phyloP scores from a whole-genome alignment of 495 filamentous ascomycete genomes.

The Staphylotrichum longicolle region DNA sequence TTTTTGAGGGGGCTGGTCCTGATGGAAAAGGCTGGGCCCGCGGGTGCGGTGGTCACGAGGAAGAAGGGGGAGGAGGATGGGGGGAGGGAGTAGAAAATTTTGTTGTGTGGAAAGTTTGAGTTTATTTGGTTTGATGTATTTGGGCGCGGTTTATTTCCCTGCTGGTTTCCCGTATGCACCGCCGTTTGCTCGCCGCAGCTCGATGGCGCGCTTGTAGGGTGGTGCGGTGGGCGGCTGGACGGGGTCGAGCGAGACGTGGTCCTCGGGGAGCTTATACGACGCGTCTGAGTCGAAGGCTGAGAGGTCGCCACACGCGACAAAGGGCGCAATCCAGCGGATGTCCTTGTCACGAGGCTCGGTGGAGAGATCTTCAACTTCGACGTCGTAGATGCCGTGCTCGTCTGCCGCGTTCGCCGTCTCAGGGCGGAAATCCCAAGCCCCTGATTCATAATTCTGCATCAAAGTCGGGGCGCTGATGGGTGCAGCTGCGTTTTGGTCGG shows the following conservation, averaged over 20 bases:
- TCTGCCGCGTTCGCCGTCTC: constrained; percentile 27
- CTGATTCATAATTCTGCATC: constrained; percentile 42
- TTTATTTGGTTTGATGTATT: neutral
- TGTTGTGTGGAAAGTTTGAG: neutral
- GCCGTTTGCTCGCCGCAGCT: constrained; percentile 72
- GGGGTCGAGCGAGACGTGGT: constrained; percentile 77
- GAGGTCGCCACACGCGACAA: constrained; percentile 95
- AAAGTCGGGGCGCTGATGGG: constrained; percentile 39
- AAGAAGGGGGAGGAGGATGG: neutral
- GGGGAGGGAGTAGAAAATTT: neutral
- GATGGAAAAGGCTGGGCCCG: constrained; percentile 34
- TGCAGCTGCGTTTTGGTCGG: constrained; percentile 31
- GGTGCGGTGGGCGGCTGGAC: constrained; percentile 96
- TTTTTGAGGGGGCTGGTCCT: constrained; percentile 23
- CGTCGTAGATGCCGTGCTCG: constrained; percentile 61
- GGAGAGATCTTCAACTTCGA: constrained; percentile 51
- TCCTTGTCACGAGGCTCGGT: constrained; percentile 43
- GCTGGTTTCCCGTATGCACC: constrained; percentile 68
- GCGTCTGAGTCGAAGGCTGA: constrained; percentile 93
- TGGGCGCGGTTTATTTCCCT: neutral
- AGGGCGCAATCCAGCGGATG: constrained; percentile 82
- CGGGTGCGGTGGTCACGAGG: neutral
- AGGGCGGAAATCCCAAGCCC: constrained; percentile 39
- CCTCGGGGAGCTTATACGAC: constrained; percentile 76
- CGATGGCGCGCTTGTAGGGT: constrained; percentile 86